Conservation (phyloP, 2,329 filamentous ascomycete genomes). For the Rhinocladiella similis region DNA sequence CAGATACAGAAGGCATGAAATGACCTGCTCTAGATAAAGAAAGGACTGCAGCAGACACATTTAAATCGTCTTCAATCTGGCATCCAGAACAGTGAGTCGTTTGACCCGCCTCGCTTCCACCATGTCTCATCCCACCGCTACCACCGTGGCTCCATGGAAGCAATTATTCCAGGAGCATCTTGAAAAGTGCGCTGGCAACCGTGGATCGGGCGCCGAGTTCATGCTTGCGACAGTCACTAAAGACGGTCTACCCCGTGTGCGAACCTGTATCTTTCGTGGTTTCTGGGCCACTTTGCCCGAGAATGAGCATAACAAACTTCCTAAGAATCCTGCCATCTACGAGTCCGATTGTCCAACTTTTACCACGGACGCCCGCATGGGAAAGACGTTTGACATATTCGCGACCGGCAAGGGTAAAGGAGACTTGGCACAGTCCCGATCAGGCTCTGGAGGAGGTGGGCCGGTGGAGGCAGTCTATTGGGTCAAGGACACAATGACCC, state of each 20-base stretch:
- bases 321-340: conserved; percentile 68
- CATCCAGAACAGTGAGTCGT: conserved; percentile 2
- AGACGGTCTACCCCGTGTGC: conserved; percentile 52
- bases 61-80: conserved; percentile 9
- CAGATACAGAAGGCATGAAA: too few relatives aligned
- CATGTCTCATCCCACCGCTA: conserved; percentile 38
- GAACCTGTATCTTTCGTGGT: conserved; percentile 82
- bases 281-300: conserved; percentile 72
- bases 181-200: conserved; percentile 34
- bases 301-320: conserved; percentile 71
- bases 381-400: conserved; percentile 74
- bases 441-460: conserved; percentile 63
- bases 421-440: conserved; percentile 41
- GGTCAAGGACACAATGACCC: conserved; percentile 67
- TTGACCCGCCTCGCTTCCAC: conserved; percentile 32
- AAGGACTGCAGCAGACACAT: too few relatives aligned
- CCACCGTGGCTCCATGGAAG: conserved; percentile 54
- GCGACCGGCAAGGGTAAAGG: conserved; percentile 50
- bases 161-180: conserved; percentile 51
- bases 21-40: not conserved
- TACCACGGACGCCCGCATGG: conserved; percentile 86
- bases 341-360: conserved; percentile 78
- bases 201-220: conserved; percentile 38
- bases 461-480: conserved; percentile 84
- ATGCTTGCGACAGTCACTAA: conserved; percentile 46